Evolutionary conservation across 2,329 filamentous ascomycete genomes (phyloP), one percentile per base, ranked within the genome.

Genomic region (Lachnellula willkommii): DNA sequence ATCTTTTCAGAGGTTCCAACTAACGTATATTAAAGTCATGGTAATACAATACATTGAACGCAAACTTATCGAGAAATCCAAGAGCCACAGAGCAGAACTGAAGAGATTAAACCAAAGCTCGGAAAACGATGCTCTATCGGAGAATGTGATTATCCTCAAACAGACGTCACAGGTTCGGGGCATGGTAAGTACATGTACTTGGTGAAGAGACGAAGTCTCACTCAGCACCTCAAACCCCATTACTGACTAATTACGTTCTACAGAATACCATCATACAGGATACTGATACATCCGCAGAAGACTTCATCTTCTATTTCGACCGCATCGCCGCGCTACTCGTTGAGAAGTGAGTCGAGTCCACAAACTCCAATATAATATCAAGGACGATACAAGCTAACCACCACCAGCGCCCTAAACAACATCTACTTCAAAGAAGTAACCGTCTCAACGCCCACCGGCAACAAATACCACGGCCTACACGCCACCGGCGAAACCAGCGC

Each of bases 261-360:
- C 12, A 47, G 45, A 92, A 90, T 70, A 96, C 92, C 0, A 88
- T 96, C 55, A 82, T 99, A 42, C 87, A 95, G 48, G 82, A 94
- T 65, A 87, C 89, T 17, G 80, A 85, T 48, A 93, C 90, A 0
- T 77, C 81, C 6, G 81, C 89, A 43, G 93, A 96, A 69, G 92
- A 97, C 65, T 97, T 96, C 70, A 90, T 96, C 60, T 97, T 97
- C 73, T 97, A 97, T 73, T 96, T 97, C 71, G 91, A 99, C 72
- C 83, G 94, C 39, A 77, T 97, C 39, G 84, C 89, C 2, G 84
- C 88, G n/a, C 77, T 96, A 52, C 78, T 97, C 26, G 82, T 97
- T 47, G 93, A 97, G 71, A 77, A 84, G 82, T 86, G 72, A 58
- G 79, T 73, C 14, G 20, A 20, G 20, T 20, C 20, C 39, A 47